A percentile compares a stretch with the other conserved stretches of the same genome.
Evolutionary conservation across 106 monocot species (phyloP).

Genomic region (Alisma plantagoaquatica): DNA sequence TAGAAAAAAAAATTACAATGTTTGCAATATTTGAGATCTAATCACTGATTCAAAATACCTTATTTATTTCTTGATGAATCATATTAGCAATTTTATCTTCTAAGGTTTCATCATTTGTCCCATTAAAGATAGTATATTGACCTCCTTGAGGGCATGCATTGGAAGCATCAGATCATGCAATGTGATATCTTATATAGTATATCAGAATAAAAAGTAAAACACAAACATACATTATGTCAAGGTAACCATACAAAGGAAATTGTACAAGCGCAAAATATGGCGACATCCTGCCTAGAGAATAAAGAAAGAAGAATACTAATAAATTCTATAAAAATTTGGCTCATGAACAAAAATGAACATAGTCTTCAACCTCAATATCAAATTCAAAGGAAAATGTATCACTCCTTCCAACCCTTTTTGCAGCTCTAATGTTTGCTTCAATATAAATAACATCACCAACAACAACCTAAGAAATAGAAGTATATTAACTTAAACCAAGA

Average conservation of each 20-base stretch:
- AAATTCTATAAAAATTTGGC: too few relatives aligned
- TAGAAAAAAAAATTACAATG: background rate
- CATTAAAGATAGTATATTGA: slow-evolving; percentile 96
- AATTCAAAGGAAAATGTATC: slow-evolving; percentile 96
- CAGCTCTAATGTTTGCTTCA: slow-evolving; percentile 99
- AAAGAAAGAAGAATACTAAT: too few relatives aligned
- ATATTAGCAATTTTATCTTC: slow-evolving; percentile 95
- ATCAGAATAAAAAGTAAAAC: background rate
- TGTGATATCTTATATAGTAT: slow-evolving; percentile 62
- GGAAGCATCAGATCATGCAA: slow-evolving; percentile 94
- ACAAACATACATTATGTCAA: too few relatives aligned
- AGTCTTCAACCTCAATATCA: slow-evolving; percentile 99
- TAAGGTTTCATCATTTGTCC: slow-evolving; percentile 99
- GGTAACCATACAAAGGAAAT: too few relatives aligned
- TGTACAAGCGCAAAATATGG: too few relatives aligned
- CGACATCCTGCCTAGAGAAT: too few relatives aligned
- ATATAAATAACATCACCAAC: slow-evolving; percentile 98
- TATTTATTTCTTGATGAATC: slow-evolving; percentile 92
- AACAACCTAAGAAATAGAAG: too few relatives aligned
- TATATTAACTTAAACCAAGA: too few relatives aligned
- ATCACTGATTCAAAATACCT: slow-evolving; percentile 51
- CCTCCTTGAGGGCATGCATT: slow-evolving; percentile 99
- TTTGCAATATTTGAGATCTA: background rate
- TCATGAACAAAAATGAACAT: slow-evolving; percentile 98
- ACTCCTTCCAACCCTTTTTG: slow-evolving; percentile 90